A percentile compares a stretch with the other conserved stretches of the same genome.
Evolutionary conservation across 257 asterid species (phyloP).

Genomic region (Cinchona pubescens): DNA sequence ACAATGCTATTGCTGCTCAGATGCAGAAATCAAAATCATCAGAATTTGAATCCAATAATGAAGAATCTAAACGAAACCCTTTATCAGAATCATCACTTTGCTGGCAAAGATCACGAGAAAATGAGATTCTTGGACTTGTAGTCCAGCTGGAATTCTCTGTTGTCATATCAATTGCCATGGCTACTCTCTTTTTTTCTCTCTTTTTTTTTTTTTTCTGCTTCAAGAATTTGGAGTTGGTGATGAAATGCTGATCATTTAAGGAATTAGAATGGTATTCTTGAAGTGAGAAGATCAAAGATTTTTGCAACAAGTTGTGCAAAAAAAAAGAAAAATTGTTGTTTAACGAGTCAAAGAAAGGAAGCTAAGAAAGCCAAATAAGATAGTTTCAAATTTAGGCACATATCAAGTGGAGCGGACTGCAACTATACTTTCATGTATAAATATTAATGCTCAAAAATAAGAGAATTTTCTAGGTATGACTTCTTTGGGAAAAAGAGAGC

Average conservation of each 20-base stretch:
- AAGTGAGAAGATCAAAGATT: background rate
- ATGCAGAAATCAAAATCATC: slow-evolving; percentile 44
- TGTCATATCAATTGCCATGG: slow-evolving; percentile 37
- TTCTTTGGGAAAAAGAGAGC: background rate
- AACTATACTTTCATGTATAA: background rate
- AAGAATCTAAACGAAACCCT: slow-evolving; percentile 17
- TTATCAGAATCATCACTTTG: slow-evolving; percentile 8
- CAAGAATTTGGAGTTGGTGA: background rate
- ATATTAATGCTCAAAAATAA: background rate
- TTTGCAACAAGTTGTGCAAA: background rate
- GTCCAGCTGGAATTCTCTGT: slow-evolving; percentile 32
- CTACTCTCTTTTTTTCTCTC: too few relatives aligned
- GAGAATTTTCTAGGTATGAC: background rate
- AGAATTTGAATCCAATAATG: slow-evolving; percentile 16
- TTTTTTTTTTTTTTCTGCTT: too few relatives aligned
- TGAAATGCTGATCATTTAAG: background rate
- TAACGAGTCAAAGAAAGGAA: slow-evolving; percentile 24
- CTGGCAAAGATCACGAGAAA: slow-evolving; percentile 35
- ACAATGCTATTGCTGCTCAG: slow-evolving; percentile 17
- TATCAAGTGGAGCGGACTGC: slow-evolving; percentile 1
- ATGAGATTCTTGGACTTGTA: slow-evolving; percentile 45
- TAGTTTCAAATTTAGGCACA: slow-evolving; percentile 12
- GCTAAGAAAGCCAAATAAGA: background rate
- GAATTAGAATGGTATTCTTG: background rate
- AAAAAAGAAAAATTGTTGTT: slow-evolving; percentile 5